Evolutionary conservation across 164 flowering plant species (phyloP).

Genomic region (Macadamia integrifolia): DNA sequence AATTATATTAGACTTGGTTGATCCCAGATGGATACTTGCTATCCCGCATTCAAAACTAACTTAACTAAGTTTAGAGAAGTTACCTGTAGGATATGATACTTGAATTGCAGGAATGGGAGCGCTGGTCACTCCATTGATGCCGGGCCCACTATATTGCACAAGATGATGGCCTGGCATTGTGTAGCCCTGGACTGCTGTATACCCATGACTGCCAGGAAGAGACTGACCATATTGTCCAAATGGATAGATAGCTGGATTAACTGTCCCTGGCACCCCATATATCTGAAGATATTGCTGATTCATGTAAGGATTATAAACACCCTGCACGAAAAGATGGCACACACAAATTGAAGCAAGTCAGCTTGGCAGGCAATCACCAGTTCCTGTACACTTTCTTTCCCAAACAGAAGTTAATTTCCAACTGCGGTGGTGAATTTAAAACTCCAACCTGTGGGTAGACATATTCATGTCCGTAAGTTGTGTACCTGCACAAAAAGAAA

Average conservation of each 20-base stretch:
- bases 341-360: background rate
- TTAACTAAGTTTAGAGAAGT: background rate
- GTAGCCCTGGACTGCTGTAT: slow-evolving; percentile 68
- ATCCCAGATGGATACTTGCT: no score
- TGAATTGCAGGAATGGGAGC: slow-evolving; percentile 64
- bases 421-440: slow-evolving; percentile 3
- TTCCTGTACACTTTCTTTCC: background rate
- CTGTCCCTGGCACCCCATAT: slow-evolving; percentile 77
- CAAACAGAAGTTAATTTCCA: background rate
- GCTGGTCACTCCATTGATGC: slow-evolving; percentile 60
- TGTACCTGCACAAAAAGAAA: slow-evolving; percentile 53
- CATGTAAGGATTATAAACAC: slow-evolving; percentile 70
- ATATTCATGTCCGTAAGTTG: slow-evolving; percentile 78
- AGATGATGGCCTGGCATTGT: slow-evolving; percentile 80
- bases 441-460: slow-evolving; percentile 66
- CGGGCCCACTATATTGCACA: slow-evolving; percentile 63
- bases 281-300: slow-evolving; percentile 89
- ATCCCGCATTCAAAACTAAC: background rate
- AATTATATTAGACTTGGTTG: no score
- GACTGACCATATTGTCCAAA: slow-evolving; percentile 68
- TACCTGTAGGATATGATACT: slow-evolving; percentile 73
- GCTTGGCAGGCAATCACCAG: background rate
- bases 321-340: slow-evolving; percentile 34
- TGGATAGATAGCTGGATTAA: slow-evolving; percentile 59
- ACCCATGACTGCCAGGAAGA: slow-evolving; percentile 62